Conservation (phyloP, 176 grass and related monocot genomes). For the Paspalum notatum region DNA sequence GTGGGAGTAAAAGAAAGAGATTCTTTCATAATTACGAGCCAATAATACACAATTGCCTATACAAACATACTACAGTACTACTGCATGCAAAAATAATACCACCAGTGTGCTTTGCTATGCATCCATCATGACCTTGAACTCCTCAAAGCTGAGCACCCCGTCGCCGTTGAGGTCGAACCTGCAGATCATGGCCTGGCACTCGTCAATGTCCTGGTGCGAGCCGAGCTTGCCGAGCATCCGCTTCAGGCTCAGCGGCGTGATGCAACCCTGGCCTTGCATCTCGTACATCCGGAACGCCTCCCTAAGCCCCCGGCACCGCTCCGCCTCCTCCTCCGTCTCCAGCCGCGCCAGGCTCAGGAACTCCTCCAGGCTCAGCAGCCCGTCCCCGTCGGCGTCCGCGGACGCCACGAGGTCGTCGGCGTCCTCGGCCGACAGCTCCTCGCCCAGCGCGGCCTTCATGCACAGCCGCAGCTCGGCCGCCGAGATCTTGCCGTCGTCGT, state of each 20-base stretch:
- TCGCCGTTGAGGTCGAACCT: constrained; percentile 50
- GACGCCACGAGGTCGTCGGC: constrained; percentile 7
- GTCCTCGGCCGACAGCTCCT: constrained; percentile 21
- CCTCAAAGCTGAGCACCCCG: constrained; percentile 38
- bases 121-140: constrained; percentile 51
- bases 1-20: too few species aligned
- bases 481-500: constrained; percentile 32
- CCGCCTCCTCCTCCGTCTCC: background rate
- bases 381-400: background rate
- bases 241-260: constrained; percentile 50
- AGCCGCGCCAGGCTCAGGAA: constrained; percentile 11
- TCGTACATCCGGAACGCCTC: constrained; percentile 48
- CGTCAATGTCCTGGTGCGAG: constrained; percentile 28
- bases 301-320: background rate
- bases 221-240: constrained; percentile 36
- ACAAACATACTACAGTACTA: too few species aligned
- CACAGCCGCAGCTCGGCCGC: constrained; percentile 23
- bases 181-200: constrained; percentile 44
- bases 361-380: constrained; percentile 30
- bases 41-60: too few species aligned
- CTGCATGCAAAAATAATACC: too few species aligned
- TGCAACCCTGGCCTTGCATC: constrained; percentile 38
- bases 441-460: constrained; percentile 34
- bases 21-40: too few species aligned
- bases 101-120: background rate